A percentile compares a stretch with the other conserved stretches of the same genome.
These are phyloP conservation scores for Acarospora socialis DNA, from an alignment of 2,329 filamentous ascomycete species.

Conservation along the genomic window DNA sequence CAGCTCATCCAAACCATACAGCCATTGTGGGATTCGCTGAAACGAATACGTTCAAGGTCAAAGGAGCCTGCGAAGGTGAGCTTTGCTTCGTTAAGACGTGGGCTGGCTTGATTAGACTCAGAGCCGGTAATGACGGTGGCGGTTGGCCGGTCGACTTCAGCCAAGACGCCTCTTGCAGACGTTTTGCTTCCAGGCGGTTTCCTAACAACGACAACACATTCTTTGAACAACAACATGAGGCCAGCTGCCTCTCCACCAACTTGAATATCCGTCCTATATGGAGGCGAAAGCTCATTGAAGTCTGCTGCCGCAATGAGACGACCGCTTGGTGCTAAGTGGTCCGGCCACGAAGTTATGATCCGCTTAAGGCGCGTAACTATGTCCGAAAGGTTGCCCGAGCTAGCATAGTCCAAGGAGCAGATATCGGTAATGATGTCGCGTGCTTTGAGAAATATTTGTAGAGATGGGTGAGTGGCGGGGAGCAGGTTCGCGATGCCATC, in stretches of 20 bases:
- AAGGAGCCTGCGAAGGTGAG: conserved; percentile 64
- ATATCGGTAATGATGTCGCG: conserved; percentile 92
- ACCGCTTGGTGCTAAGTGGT: conserved; percentile 55
- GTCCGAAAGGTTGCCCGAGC: conserved; percentile 49
- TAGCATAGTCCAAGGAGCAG: conserved; percentile 61
- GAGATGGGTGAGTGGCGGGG: conserved; percentile 70
- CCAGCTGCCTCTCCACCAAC: conserved; percentile 40
- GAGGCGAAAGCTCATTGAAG: conserved; percentile 59
- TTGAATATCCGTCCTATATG: conserved; percentile 41
- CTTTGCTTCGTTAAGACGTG: conserved; percentile 36
- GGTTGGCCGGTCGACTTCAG: conserved; percentile 72
- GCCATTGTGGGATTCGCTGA: conserved; percentile 55
- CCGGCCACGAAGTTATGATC: conserved; percentile 65
- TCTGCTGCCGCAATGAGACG: conserved; percentile 72
- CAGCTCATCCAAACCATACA: conserved; percentile 55
- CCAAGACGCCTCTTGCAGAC: conserved; percentile 62
- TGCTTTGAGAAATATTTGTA: conserved; percentile 71
- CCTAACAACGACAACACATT: conserved; percentile 62
- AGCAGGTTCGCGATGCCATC: conserved; percentile 85
- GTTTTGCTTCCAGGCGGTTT: conserved; percentile 50
- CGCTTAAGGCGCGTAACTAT: conserved; percentile 59
- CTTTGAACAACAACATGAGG: conserved; percentile 72
- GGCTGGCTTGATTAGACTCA: conserved; percentile 47
- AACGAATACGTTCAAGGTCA: conserved; percentile 52
- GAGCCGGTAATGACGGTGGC: conserved; percentile 44